Conservation (phyloP, 768 basidiomycete genomes). For the Phaffia australis region DNA sequence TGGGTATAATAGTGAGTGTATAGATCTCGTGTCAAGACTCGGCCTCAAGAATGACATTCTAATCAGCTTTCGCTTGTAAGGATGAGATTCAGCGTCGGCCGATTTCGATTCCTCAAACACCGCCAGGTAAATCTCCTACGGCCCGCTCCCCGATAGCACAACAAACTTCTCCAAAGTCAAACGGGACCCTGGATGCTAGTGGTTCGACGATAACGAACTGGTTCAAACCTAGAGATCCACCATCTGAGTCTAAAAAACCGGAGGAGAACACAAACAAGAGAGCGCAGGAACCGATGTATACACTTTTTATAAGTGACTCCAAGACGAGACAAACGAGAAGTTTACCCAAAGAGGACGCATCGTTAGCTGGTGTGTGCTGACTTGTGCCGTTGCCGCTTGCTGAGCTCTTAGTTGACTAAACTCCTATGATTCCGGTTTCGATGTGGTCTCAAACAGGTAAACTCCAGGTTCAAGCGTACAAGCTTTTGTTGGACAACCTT, state of each 20-base stretch:
- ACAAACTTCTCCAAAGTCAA: neutral
- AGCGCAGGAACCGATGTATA: conserved; percentile 28
- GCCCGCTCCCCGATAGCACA: neutral
- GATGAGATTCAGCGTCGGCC: conserved; percentile 23
- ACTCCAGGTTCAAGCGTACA: conserved; percentile 20
- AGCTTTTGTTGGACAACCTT: conserved; percentile 16
- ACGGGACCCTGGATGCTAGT: neutral
- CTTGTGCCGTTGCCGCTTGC: neutral
- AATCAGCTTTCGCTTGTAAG: neutral
- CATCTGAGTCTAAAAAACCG: too few species aligned
- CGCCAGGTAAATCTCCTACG: neutral
- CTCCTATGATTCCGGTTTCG: neutral
- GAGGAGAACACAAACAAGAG: conserved; percentile 8
- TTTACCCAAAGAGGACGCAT: conserved; percentile 33
- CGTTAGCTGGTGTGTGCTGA: conserved; percentile 4
- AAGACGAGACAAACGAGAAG: conserved; percentile 36
- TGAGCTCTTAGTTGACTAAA: neutral
- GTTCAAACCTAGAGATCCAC: too few species aligned
- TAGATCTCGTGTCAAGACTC: neutral
- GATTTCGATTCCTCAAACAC: neutral
- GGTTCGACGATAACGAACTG: too few species aligned
- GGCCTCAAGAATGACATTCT: too few species aligned
- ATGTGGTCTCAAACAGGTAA: neutral
- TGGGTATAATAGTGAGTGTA: conserved; percentile 15
- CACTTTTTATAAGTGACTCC: conserved; percentile 37